phyloP scores from a whole-genome alignment of 768 basidiomycete species.

The Amanita exitialis region DNA sequence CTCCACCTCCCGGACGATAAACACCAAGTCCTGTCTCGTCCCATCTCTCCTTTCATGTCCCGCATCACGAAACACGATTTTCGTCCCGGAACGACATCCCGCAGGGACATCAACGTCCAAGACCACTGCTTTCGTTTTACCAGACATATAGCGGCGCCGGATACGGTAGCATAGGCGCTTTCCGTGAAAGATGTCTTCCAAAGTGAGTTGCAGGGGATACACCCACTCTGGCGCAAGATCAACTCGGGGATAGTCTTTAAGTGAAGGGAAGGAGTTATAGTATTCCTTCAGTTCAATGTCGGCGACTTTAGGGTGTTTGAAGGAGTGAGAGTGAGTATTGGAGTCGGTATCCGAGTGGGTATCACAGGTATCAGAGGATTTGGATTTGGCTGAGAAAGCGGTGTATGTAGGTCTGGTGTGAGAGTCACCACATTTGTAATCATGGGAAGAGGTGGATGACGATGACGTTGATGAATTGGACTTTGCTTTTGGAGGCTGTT shows the following conservation, averaged over 20 bases:
- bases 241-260: slow-evolving; percentile 15
- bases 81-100: slow-evolving; percentile 44
- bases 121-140: slow-evolving; percentile 35
- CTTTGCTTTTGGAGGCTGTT: slow-evolving; percentile 12
- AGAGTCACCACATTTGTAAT: slow-evolving; percentile 9
- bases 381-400: neutral
- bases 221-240: slow-evolving; percentile 23
- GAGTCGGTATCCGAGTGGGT: neutral
- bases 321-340: neutral
- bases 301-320: neutral
- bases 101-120: slow-evolving; percentile 43
- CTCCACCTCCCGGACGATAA: slow-evolving; percentile 42
- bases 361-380: neutral
- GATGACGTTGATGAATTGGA: neutral
- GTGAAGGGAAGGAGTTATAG: slow-evolving; percentile 8
- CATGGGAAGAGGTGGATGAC: neutral
- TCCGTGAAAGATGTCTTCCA: slow-evolving; percentile 49
- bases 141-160: slow-evolving; percentile 37
- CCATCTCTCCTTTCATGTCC: slow-evolving; percentile 52
- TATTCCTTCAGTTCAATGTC: slow-evolving; percentile 5
- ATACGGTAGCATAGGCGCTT: slow-evolving; percentile 41
- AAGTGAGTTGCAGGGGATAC: slow-evolving; percentile 40
- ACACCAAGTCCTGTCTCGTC: slow-evolving; percentile 50
- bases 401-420: slow-evolving; percentile 11
- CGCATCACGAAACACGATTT: slow-evolving; percentile 38